Base-by-base conservation (phyloP, 1,284 basidiomycete species). In the Rhodotorula sp. region DNA sequence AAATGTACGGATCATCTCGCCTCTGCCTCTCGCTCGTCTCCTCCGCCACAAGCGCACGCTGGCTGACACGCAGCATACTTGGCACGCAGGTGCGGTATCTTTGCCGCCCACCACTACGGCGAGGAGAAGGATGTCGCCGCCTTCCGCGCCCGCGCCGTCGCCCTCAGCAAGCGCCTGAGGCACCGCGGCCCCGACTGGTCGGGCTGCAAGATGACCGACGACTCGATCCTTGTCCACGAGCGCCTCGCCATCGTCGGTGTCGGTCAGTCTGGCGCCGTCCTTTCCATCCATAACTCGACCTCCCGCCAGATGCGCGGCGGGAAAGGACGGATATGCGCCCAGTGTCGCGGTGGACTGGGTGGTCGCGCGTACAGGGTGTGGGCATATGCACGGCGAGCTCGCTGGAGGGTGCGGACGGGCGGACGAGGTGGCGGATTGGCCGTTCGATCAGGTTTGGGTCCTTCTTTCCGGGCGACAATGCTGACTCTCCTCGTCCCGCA, bases 131-230 rank as follows among this genome's bases (percentile, higher is more conserved):
- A 76, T 54, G 54, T 74, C 41, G 60, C 70, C 22, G 57, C 64
- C 1, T 76, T 75, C 73, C 67, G 75, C 12, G 68, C 75, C 19
- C 73, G 75, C 54, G 73, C 75, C 36, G 70, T 76, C 69, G 75
- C 72, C 27, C 70, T 77, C 79, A 93, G 92, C 17, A 97, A 94
- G 84, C 89, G 88, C 78, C 88, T 93, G 77, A 87, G 95, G 71
- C 94, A 97, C 82, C 89, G 94, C 78, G 94, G 94, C 3, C 95
- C 95, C 46, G 94, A 97, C 84, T 97, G 94, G 94, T 94, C 93
- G 41, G 94, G 94, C 51, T 95, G 91, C 83, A 90, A 88, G 82
- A 90, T 93, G 75, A 91, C 91, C 61, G 88, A 89, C 81, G 86
- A 91, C 75, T 86, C 87, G 58, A 86, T 96, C 69, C 79, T 83